A percentile compares a stretch with the other conserved stretches of the same genome.
phyloP scores from a whole-genome alignment of 495 filamentous ascomycete species.

The Acidomyces sp. region DNA sequence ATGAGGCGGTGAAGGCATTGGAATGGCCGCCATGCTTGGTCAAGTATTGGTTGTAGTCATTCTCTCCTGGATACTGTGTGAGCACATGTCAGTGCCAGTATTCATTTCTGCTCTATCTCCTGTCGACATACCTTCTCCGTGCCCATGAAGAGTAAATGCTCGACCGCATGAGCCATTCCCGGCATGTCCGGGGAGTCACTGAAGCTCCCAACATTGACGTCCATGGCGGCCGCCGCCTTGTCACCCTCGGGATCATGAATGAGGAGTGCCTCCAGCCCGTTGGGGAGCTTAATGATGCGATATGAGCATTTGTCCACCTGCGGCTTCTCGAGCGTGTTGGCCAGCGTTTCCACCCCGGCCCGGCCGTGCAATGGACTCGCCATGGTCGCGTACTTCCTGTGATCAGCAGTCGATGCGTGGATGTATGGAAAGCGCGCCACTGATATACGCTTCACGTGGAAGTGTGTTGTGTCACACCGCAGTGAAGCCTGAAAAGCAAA shows the following conservation, averaged over 20 bases:
- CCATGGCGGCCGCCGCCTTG: slow-evolving; percentile 88
- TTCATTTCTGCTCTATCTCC: neutral
- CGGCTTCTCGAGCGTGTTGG: slow-evolving; percentile 73
- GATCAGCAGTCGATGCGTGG: neutral
- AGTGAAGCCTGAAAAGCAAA: too few species aligned
- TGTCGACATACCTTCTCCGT: slow-evolving; percentile 64
- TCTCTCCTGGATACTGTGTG: slow-evolving; percentile 75
- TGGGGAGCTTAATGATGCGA: slow-evolving; percentile 70
- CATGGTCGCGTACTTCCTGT: slow-evolving; percentile 13
- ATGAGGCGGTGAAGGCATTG: slow-evolving; percentile 88
- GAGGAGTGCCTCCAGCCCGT: slow-evolving; percentile 83
- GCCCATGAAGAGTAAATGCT: slow-evolving; percentile 95
- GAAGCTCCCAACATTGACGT: slow-evolving; percentile 93
- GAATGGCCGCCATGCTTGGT: slow-evolving; percentile 77
- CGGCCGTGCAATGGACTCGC: slow-evolving; percentile 7
- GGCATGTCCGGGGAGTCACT: slow-evolving; percentile 83
- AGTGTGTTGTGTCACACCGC: too few species aligned
- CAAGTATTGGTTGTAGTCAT: slow-evolving; percentile 89
- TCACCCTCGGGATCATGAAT: slow-evolving; percentile 94
- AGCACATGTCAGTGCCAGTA: slow-evolving; percentile 14
- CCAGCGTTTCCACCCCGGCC: slow-evolving; percentile 43
- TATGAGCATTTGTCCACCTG: slow-evolving; percentile 81
- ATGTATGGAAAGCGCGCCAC: neutral
- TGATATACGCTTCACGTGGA: neutral
- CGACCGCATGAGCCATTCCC: slow-evolving; percentile 85